These are phyloP conservation scores for Suhomyces bokatorum DNA, from an alignment of 1,139 yeast genomes.

Conservation along the genomic window DNA sequence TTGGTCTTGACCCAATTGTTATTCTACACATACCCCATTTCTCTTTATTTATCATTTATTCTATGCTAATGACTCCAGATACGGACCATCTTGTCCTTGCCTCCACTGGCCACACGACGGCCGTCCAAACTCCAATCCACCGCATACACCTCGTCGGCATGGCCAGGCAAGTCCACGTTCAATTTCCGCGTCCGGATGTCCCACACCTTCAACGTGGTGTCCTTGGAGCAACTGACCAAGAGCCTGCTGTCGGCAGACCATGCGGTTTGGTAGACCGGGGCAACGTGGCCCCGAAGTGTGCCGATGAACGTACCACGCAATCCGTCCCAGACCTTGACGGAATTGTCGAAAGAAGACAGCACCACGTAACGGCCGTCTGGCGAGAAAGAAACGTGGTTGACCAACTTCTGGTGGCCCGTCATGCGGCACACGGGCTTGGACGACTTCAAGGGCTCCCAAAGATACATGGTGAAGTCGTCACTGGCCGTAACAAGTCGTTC, in stretches of 20 bases:
- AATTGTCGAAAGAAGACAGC: slow-evolving; percentile 93
- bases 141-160: slow-evolving; percentile 91
- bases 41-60: too few species aligned
- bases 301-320: slow-evolving; percentile 85
- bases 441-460: slow-evolving; percentile 88
- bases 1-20: too few species aligned
- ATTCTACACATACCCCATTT: too few species aligned
- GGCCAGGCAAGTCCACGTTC: slow-evolving; percentile 91
- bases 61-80: slow-evolving; percentile 77
- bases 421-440: slow-evolving; percentile 84
- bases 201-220: slow-evolving; percentile 97
- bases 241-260: slow-evolving; percentile 96
- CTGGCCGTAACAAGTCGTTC: slow-evolving; percentile 93
- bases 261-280: slow-evolving; percentile 97
- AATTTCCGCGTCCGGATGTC: slow-evolving; percentile 84
- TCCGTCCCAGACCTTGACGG: slow-evolving; percentile 96
- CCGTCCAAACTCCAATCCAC: slow-evolving; percentile 99
- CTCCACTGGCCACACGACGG: slow-evolving; percentile 88
- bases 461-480: slow-evolving; percentile 96
- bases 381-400: slow-evolving; percentile 91
- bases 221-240: slow-evolving; percentile 91
- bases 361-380: slow-evolving; percentile 94
- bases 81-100: slow-evolving; percentile 91
- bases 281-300: slow-evolving; percentile 95
- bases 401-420: slow-evolving; percentile 97